Percentiles rank a stretch among this genome's conserved stretches.
These are phyloP conservation scores for Triticum monococcum DNA, from an alignment of 176 grass and related monocot genomes.

Conservation along the genomic window DNA sequence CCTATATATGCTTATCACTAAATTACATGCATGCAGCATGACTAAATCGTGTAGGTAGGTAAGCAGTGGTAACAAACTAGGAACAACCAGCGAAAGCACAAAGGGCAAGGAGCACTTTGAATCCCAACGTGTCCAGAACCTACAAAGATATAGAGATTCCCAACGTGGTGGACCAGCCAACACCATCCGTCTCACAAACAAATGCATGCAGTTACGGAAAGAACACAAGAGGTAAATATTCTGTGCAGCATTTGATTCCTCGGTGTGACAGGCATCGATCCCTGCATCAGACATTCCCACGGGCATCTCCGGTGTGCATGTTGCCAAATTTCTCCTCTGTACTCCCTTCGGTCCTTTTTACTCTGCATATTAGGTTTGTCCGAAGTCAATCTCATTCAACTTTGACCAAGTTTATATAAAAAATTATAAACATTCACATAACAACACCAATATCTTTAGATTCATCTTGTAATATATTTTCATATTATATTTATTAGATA, in stretches of 20 bases:
- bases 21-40: not conserved
- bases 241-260: not conserved
- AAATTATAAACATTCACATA: too few species aligned
- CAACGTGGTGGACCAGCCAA: not conserved
- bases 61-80: slow-evolving; percentile 4
- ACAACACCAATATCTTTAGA: too few species aligned
- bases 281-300: not conserved
- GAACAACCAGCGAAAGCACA: not conserved
- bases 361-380: too few species aligned
- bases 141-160: not conserved
- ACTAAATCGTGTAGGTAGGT: slow-evolving; percentile 27
- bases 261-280: not conserved
- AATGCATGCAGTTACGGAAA: not conserved
- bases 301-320: not conserved
- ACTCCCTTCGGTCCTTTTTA: too few species aligned
- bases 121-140: not conserved
- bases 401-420: too few species aligned
- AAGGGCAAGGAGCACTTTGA: not conserved
- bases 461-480: too few species aligned
- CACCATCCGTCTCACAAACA: not conserved
- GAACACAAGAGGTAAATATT: not conserved
- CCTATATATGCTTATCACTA: not conserved
- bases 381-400: too few species aligned
- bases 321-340: not conserved
- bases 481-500: too few species aligned